These are phyloP conservation scores for Phytophthora pinifolia DNA, from an alignment of 352 stramenopile genomes.

Conservation along the genomic window DNA sequence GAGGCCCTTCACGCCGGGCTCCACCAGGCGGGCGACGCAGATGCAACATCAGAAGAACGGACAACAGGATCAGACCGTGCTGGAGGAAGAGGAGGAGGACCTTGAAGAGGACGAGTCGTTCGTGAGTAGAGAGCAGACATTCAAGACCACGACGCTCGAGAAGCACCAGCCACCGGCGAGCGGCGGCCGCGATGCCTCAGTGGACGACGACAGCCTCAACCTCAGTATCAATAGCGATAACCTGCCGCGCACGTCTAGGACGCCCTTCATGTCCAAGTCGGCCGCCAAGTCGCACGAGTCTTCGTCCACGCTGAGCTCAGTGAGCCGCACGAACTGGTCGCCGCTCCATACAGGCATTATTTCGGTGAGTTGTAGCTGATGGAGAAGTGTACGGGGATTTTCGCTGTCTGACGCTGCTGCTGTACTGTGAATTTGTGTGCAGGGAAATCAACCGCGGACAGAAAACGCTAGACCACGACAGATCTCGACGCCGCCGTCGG, in stretches of 20 bases:
- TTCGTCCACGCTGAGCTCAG: slow-evolving; percentile 49
- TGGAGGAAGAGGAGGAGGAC: slow-evolving; percentile 23
- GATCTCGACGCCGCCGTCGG: slow-evolving; percentile 56
- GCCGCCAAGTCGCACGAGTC: slow-evolving; percentile 39
- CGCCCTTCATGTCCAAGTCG: slow-evolving; percentile 59
- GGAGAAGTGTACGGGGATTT: not conserved
- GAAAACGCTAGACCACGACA: slow-evolving; percentile 21
- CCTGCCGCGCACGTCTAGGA: slow-evolving; percentile 61
- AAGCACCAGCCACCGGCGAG: slow-evolving; percentile 26
- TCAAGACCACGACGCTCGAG: slow-evolving; percentile 76
- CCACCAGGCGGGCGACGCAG: slow-evolving; percentile 6
- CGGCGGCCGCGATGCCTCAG: slow-evolving; percentile 26
- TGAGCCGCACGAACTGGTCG: slow-evolving; percentile 51
- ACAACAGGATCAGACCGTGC: slow-evolving; percentile 16
- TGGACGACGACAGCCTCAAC: slow-evolving; percentile 56
- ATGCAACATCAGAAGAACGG: not conserved
- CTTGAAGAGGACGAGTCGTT: slow-evolving; percentile 44
- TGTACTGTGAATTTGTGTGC: slow-evolving; percentile 1
- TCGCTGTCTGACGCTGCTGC: not conserved
- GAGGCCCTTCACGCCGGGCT: slow-evolving; percentile 28
- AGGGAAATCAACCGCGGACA: slow-evolving; percentile 17
- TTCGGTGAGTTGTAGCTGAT: slow-evolving; percentile 31
- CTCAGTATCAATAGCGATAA: slow-evolving; percentile 65
- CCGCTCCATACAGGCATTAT: slow-evolving; percentile 51
- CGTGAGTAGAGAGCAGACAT: slow-evolving; percentile 51